Evolutionary conservation across 169 alveolate genomes (phyloP), one percentile per base, ranked within the genome.

Genomic region (Plasmodium yoelii): DNA sequence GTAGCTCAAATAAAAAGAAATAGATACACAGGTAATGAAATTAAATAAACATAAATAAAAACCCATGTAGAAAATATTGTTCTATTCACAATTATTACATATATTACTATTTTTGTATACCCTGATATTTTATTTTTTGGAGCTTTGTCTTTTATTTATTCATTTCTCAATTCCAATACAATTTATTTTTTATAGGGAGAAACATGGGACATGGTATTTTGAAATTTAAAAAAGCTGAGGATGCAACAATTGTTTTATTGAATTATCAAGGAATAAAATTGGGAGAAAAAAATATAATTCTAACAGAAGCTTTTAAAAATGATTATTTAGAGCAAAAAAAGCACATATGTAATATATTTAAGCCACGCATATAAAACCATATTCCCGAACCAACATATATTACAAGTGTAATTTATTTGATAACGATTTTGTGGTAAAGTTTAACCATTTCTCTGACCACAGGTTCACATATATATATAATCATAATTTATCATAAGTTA

Each of bases 181-280:
- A 12, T 12, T 19, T 51, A 24, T n/a, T 44, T 44, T 64, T 26
- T 12, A 60, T 90, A 93, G 96, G 92, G 13, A 82, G 96, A 65
- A 94, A 93, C 57, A 51, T 88, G 75, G 96, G 96, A 26, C 93
- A 88, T 65, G 96, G 96, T 13, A 75, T 88, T 67, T 77, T 93
- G 39, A 88, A 67, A 72, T 93, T 93, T 80, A 87, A 93, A 55
- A 93, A 94, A 59, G 93, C 94, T 15, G 92, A 88, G 51, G 93
- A 92, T 71, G 96, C 96, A 49, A 93, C 96, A 1, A 74, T 93
- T 18, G 86, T 93, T 26, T 68, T 93, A 61, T 70, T 93, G 51
- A 69, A 88, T 61, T 89, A 89, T 46, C 93, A 93, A 56, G 96
- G 96, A 44, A 90, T 93, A 12, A 77, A 92, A 19, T 74, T 93